Conservation (phyloP, 495 filamentous ascomycete species). For the Neurospora discreta region DNA sequence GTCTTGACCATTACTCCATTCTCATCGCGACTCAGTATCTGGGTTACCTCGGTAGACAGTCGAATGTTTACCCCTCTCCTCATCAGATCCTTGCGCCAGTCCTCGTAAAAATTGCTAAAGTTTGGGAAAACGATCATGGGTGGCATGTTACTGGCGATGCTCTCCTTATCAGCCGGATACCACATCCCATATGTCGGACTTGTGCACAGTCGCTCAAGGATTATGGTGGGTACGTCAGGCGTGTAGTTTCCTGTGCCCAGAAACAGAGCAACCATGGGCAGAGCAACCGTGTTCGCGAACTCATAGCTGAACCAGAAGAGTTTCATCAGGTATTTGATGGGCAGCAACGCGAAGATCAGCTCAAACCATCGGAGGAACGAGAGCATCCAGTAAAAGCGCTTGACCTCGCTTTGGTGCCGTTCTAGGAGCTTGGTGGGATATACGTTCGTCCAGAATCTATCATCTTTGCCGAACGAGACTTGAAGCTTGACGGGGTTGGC, state of each 20-base stretch:
- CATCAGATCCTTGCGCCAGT: constrained; percentile 53
- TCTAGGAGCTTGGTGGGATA: constrained; percentile 61
- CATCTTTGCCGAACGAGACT: constrained; percentile 70
- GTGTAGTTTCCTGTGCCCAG: constrained; percentile 73
- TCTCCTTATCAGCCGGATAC: constrained; percentile 53
- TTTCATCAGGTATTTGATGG: constrained; percentile 57
- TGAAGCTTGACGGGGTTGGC: constrained; percentile 65
- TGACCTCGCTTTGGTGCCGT: constrained; percentile 51
- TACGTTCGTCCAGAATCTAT: constrained; percentile 71
- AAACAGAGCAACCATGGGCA: constrained; percentile 67
- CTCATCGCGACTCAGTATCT: constrained; percentile 45
- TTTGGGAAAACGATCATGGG: constrained; percentile 76
- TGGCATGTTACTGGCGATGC: constrained; percentile 58
- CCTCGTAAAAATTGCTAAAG: constrained; percentile 56
- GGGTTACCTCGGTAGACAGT: constrained; percentile 49
- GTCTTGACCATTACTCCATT: constrained; percentile 43
- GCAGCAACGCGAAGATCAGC: constrained; percentile 60
- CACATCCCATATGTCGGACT: constrained; percentile 66
- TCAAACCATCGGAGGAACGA: constrained; percentile 59
- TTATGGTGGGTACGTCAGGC: constrained; percentile 60
- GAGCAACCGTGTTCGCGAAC: constrained; percentile 60
- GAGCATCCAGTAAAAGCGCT: constrained; percentile 52
- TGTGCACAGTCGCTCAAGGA: constrained; percentile 66
- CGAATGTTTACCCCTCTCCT: constrained; percentile 54
- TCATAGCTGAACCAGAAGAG: constrained; percentile 64